Conservation (phyloP, 2,329 filamentous ascomycete species). For the Ploettnerulaceae sp. region DNA sequence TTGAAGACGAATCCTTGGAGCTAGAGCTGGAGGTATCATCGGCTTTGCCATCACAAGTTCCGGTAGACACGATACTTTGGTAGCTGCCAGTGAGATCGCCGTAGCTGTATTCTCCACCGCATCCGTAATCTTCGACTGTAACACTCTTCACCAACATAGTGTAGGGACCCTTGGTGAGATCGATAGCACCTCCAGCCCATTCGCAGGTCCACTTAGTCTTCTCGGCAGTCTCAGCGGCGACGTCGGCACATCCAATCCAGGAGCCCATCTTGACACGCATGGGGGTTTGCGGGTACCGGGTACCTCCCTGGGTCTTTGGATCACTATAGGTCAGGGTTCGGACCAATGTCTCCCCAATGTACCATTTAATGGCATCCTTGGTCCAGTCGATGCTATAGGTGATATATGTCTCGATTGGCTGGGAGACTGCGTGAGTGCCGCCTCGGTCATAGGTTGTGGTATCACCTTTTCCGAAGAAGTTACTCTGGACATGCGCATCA, state of each 20-base stretch:
- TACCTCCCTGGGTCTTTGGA: constrained; percentile 43
- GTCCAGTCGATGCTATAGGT: constrained; percentile 68
- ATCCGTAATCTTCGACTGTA: constrained; percentile 46
- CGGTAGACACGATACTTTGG: constrained; percentile 41
- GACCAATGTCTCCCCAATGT: constrained; percentile 47
- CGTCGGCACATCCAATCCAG: constrained; percentile 39
- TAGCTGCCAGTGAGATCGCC: constrained; percentile 43
- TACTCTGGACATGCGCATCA: constrained; percentile 40
- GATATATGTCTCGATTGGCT: constrained; percentile 43
- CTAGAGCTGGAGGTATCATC: constrained; percentile 2
- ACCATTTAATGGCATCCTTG: constrained; percentile 51
- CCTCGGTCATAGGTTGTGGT: constrained; percentile 47
- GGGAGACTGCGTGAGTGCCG: constrained; percentile 35
- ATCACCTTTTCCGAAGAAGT: constrained; percentile 53
- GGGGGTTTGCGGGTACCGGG: constrained; percentile 64
- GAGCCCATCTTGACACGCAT: constrained; percentile 61
- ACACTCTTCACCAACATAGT: constrained; percentile 47
- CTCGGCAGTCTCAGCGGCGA: constrained; percentile 39
- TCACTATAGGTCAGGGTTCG: constrained; percentile 45
- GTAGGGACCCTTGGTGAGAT: constrained; percentile 43
- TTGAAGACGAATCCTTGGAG: constrained; percentile 7
- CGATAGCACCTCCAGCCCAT: constrained; percentile 60
- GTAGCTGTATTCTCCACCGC: constrained; percentile 46
- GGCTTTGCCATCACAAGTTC: constrained; percentile 21
- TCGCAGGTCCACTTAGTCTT: constrained; percentile 53